phyloP scores from a whole-genome alignment of 768 basidiomycete genomes.

The Mrakia blollopis region DNA sequence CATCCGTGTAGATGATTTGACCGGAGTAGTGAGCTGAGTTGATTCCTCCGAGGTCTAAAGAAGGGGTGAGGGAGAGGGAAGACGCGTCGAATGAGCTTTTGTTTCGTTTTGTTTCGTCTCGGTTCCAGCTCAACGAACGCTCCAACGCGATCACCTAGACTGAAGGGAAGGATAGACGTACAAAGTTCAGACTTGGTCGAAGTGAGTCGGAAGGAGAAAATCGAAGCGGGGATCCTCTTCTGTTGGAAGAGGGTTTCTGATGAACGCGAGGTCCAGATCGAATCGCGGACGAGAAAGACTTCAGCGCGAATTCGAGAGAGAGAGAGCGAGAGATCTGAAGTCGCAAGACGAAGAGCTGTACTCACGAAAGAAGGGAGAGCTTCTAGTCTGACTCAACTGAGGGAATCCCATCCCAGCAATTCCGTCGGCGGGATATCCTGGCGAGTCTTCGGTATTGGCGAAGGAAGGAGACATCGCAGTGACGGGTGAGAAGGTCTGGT shows the following conservation, averaged over 20 bases:
- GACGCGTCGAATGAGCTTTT: too few relatives aligned
- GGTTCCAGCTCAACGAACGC: too few relatives aligned
- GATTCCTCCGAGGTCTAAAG: conserved; percentile 6
- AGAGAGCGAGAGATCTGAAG: not conserved
- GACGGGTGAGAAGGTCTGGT: conserved; percentile 14
- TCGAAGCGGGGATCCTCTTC: not conserved
- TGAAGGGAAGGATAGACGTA: too few relatives aligned
- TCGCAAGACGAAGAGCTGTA: not conserved
- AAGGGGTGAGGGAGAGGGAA: too few relatives aligned
- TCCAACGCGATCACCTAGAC: too few relatives aligned
- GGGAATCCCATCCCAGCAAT: conserved; percentile 20
- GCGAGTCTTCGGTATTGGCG: not conserved
- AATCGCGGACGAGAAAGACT: too few relatives aligned
- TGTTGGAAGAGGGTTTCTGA: conserved; percentile 11
- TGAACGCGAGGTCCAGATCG: not conserved
- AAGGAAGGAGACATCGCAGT: not conserved
- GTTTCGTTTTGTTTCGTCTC: too few relatives aligned
- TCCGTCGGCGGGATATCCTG: conserved; percentile 16
- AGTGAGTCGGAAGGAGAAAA: conserved; percentile 22
- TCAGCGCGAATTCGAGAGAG: not conserved
- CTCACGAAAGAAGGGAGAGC: conserved; percentile 14
- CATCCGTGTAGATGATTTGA: conserved; percentile 2
- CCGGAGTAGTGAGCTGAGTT: conserved; percentile 20
- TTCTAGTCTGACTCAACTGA: not conserved
- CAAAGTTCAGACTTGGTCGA: not conserved